Percentiles rank a stretch among this genome's conserved stretches.
These are phyloP conservation scores for Botrytis tulipae DNA, from an alignment of 2,329 filamentous ascomycete genomes.

Conservation along the genomic window DNA sequence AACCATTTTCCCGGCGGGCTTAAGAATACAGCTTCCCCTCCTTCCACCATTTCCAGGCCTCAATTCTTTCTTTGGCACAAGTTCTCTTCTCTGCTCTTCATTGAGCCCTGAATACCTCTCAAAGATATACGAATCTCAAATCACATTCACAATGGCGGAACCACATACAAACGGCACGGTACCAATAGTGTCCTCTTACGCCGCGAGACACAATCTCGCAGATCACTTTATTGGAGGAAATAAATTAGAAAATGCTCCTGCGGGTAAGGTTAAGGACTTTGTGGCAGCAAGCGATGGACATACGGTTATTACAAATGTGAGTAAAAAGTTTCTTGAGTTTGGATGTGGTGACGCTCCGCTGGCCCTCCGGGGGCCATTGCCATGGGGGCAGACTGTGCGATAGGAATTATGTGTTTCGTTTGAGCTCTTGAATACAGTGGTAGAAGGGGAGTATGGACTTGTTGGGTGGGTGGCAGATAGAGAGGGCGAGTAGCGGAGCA, in stretches of 20 bases:
- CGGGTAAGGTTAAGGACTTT: constrained; percentile 94
- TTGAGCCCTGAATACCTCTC: constrained; percentile 26
- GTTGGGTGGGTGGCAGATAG: not conserved
- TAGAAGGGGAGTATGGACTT: too few relatives aligned
- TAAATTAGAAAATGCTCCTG: constrained; percentile 73
- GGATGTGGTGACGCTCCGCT: not conserved
- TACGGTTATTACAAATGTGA: constrained; percentile 94
- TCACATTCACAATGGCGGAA: constrained; percentile 20
- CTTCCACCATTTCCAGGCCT: constrained; percentile 17
- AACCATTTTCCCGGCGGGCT: constrained; percentile 18
- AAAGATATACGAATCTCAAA: not conserved
- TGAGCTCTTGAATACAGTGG: not conserved
- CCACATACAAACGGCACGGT: constrained; percentile 42
- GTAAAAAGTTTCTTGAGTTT: not conserved
- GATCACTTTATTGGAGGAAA: constrained; percentile 98
- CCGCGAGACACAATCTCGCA: constrained; percentile 78
- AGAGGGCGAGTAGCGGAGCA: not conserved
- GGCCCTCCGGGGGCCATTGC: not conserved
- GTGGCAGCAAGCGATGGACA: constrained; percentile 86
- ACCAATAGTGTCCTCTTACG: constrained; percentile 55
- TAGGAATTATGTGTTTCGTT: not conserved
- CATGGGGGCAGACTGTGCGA: not conserved
- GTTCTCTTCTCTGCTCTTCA: constrained; percentile 32
- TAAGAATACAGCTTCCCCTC: constrained; percentile 5
- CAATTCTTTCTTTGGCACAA: constrained; percentile 28